phyloP scores from a whole-genome alignment of 441 rosid species.

The Croton laevigatus region DNA sequence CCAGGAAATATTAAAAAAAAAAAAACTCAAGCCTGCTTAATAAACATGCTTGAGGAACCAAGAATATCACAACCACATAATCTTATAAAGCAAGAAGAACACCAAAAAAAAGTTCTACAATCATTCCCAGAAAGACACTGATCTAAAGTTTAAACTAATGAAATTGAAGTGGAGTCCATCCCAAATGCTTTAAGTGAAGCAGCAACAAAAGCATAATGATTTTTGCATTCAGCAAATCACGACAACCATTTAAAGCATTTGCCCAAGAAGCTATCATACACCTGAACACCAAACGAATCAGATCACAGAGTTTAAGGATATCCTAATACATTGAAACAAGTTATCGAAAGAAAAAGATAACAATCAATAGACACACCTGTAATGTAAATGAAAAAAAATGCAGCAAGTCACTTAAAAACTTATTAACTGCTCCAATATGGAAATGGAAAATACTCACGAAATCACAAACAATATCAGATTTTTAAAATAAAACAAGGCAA shows the following conservation, averaged over 20 bases:
- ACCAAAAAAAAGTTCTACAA: constrained; percentile 20
- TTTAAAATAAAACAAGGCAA: no score
- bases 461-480: no score
- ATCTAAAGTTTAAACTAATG: constrained; percentile 20
- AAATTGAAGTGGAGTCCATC: constrained; percentile 23
- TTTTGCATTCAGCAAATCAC: constrained; percentile 85
- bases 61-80: constrained; percentile 14
- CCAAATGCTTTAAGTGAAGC: constrained; percentile 44
- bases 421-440: no score
- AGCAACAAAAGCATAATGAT: constrained; percentile 68
- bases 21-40: neutral
- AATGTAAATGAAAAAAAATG: no score
- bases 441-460: no score
- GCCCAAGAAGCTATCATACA: constrained; percentile 80
- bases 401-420: no score
- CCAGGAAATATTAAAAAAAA: neutral
- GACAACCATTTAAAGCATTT: constrained; percentile 96
- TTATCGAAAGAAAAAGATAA: no score
- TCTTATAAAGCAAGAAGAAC: neutral
- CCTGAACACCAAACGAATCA: constrained; percentile 91
- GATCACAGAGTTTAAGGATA: no score
- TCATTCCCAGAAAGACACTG: constrained; percentile 4
- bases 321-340: no score
- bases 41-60: constrained; percentile 10
- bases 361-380: no score